Evolutionary conservation across 2,329 filamentous ascomycete species (phyloP).

Genomic region (Corniculantispora saksenae): DNA sequence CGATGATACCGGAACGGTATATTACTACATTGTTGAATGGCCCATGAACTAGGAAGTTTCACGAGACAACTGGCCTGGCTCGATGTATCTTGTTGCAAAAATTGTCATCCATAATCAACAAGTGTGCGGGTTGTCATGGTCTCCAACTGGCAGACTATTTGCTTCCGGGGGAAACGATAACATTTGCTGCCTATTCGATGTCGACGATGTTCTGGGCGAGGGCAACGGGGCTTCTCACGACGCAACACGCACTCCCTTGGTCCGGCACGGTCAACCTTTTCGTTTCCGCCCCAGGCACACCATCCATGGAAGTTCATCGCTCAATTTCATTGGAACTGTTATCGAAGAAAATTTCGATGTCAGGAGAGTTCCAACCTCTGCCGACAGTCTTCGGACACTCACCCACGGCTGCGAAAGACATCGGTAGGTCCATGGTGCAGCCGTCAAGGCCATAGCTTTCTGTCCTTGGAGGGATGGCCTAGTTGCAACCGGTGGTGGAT

Average conservation of each 20-base stretch:
- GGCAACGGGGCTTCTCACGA: background rate
- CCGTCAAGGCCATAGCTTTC: constrained; percentile 95
- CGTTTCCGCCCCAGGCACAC: background rate
- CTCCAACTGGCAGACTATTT: constrained; percentile 71
- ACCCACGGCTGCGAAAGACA: constrained; percentile 63
- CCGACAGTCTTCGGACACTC: constrained; percentile 48
- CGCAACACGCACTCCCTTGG: constrained; percentile 1
- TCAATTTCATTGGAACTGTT: constrained; percentile 3
- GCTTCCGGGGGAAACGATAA: constrained; percentile 95
- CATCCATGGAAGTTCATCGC: background rate
- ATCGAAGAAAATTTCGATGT: constrained; percentile 25
- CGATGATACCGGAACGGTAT: constrained; percentile 79
- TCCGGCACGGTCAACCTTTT: constrained; percentile 13
- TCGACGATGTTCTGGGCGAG: constrained; percentile 53
- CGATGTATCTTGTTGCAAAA: constrained; percentile 74
- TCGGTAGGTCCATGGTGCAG: constrained; percentile 77
- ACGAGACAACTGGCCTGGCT: constrained; percentile 71
- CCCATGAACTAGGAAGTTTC: constrained; percentile 62
- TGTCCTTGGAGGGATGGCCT: constrained; percentile 90
- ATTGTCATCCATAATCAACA: constrained; percentile 83
- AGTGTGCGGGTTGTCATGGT: constrained; percentile 92
- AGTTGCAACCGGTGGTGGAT: constrained; percentile 87
- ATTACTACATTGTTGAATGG: constrained; percentile 92
- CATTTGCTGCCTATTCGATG: constrained; percentile 77
- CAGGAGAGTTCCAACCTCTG: constrained; percentile 30